phyloP scores from a whole-genome alignment of 768 basidiomycete species.

The Cystofilobasidium ferigula region DNA sequence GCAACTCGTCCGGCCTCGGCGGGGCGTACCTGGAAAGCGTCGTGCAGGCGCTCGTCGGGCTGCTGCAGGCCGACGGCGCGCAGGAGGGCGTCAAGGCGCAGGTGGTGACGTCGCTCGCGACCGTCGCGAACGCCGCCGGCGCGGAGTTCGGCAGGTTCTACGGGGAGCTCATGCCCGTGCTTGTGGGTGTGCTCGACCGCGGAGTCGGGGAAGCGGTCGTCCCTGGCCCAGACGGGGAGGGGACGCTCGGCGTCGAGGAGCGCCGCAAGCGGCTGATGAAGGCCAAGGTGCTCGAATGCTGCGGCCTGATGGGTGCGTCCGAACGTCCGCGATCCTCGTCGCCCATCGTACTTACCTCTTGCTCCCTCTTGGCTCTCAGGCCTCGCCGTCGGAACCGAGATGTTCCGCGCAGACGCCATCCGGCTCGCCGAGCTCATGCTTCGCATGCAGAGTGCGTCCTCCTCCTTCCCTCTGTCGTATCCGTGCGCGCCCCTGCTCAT shows the following conservation, averaged over 20 bases:
- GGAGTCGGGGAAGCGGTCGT: slow-evolving; percentile 44
- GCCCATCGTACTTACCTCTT: neutral
- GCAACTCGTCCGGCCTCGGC: slow-evolving; percentile 57
- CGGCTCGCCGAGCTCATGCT: slow-evolving; percentile 62
- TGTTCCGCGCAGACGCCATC: slow-evolving; percentile 63
- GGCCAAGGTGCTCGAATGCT: slow-evolving; percentile 80
- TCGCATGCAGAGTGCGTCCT: slow-evolving; percentile 57
- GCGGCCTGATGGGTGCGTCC: slow-evolving; percentile 62
- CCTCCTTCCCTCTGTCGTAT: neutral
- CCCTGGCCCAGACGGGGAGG: slow-evolving; percentile 29
- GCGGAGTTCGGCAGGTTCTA: slow-evolving; percentile 70
- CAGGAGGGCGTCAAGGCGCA: slow-evolving; percentile 67
- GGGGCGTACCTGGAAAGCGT: slow-evolving; percentile 68
- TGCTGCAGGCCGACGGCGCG: slow-evolving; percentile 37
- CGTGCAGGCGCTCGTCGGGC: slow-evolving; percentile 50
- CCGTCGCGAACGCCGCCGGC: slow-evolving; percentile 80
- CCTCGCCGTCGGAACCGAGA: slow-evolving; percentile 65
- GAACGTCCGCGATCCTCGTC: slow-evolving; percentile 9
- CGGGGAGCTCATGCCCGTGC: slow-evolving; percentile 63
- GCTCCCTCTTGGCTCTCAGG: slow-evolving; percentile 42
- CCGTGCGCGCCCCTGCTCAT: neutral
- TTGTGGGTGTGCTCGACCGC: slow-evolving; percentile 54
- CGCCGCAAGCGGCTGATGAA: slow-evolving; percentile 29
- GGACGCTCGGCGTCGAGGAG: slow-evolving; percentile 46
- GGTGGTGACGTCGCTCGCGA: slow-evolving; percentile 73